Evolutionary conservation across 2,329 filamentous ascomycete genomes (phyloP).

Genomic region (Sarocladium kiliense): DNA sequence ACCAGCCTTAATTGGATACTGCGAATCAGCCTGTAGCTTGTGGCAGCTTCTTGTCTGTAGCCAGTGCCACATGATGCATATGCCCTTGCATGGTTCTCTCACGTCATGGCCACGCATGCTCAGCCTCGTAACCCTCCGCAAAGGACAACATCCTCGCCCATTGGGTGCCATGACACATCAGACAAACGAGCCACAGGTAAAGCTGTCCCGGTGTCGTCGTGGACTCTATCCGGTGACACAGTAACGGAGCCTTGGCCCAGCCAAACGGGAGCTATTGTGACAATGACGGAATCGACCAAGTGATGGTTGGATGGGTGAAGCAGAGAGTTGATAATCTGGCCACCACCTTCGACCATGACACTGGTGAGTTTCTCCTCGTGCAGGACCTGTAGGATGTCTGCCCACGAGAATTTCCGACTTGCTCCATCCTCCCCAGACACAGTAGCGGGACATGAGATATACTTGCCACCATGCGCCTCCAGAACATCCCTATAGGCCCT

Average conservation of each 20-base stretch:
- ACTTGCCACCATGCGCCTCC: slow-evolving; percentile 47
- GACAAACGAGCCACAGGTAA: slow-evolving; percentile 60
- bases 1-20: too few species aligned
- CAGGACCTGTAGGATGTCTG: slow-evolving; percentile 56
- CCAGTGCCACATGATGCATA: too few species aligned
- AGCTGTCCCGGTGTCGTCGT: slow-evolving; percentile 43
- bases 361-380: slow-evolving; percentile 58
- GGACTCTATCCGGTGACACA: slow-evolving; percentile 62
- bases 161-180: slow-evolving; percentile 67
- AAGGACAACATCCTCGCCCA: slow-evolving; percentile 79
- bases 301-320: slow-evolving; percentile 55
- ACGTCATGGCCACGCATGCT: background rate
- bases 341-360: slow-evolving; percentile 91
- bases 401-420: slow-evolving; percentile 56
- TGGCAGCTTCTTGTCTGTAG: too few species aligned
- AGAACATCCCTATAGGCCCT: slow-evolving; percentile 36
- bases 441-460: slow-evolving; percentile 33
- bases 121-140: slow-evolving; percentile 55
- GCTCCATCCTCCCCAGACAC: slow-evolving; percentile 27
- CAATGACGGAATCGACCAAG: slow-evolving; percentile 73
- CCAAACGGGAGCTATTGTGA: slow-evolving; percentile 87
- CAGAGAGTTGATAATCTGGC: slow-evolving; percentile 73
- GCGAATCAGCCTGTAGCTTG: too few species aligned
- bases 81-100: too few species aligned
- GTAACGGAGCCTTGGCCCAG: slow-evolving; percentile 78